phyloP scores from a whole-genome alignment of 306 rosid genomes.

The Sesbania bispinosa region DNA sequence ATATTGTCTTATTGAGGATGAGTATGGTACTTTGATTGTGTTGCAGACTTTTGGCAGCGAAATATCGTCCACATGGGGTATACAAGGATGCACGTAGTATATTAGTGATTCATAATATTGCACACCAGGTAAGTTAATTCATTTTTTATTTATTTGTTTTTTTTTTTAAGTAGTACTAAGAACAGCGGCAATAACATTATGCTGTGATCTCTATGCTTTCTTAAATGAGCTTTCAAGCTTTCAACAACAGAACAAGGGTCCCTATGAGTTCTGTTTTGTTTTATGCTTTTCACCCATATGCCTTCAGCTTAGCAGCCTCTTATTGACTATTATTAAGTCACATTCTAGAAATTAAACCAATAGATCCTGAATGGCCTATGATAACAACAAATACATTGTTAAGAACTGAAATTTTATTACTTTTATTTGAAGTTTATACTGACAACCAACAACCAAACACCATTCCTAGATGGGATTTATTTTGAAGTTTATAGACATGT shows the following conservation, averaged over 20 bases:
- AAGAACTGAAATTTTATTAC: neutral
- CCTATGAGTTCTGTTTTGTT: neutral
- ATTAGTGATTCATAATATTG: slow-evolving; percentile 80
- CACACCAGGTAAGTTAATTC: slow-evolving; percentile 65
- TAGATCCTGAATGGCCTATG: neutral
- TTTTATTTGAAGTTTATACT: neutral
- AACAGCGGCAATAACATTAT: neutral
- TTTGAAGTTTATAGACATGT: neutral
- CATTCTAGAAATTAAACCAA: neutral
- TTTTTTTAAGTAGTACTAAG: neutral
- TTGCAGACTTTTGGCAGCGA: slow-evolving; percentile 81
- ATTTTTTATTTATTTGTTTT: slow-evolving; percentile 8
- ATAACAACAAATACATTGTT: neutral
- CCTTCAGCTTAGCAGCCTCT: slow-evolving; percentile 14
- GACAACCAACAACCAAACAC: neutral
- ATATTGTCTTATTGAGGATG: slow-evolving; percentile 23
- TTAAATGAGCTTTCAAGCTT: slow-evolving; percentile 4
- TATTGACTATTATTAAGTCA: neutral
- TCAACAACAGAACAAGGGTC: slow-evolving; percentile 1
- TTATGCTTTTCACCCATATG: neutral
- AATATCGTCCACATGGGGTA: slow-evolving; percentile 79
- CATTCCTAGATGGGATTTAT: neutral
- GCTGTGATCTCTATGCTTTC: neutral
- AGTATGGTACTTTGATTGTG: slow-evolving; percentile 24
- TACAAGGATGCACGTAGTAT: slow-evolving; percentile 81